These are phyloP conservation scores for Chaetomiaceae sp. DNA, from an alignment of 2,329 filamentous ascomycete species.

Conservation along the genomic window DNA sequence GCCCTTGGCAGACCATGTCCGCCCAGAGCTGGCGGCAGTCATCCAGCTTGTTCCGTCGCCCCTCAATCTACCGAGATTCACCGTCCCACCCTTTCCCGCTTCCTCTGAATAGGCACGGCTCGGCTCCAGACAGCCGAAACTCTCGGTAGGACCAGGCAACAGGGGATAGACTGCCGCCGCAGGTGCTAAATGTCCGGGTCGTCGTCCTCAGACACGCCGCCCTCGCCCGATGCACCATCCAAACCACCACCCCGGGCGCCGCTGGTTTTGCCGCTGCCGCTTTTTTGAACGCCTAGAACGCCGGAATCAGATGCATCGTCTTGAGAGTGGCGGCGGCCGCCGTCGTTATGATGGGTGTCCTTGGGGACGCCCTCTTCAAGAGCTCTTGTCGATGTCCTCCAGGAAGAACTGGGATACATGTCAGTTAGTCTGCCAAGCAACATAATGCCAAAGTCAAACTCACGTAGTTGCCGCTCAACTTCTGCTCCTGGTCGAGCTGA, in stretches of 20 bases:
- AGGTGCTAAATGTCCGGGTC: conserved; percentile 59
- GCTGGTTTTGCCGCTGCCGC: conserved; percentile 23
- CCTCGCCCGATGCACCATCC: conserved; percentile 38
- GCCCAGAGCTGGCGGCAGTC: conserved; percentile 46
- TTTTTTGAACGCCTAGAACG: conserved; percentile 51
- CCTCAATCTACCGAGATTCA: conserved; percentile 46
- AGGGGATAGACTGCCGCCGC: conserved; percentile 63
- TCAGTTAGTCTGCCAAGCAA: background rate
- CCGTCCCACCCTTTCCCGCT: background rate
- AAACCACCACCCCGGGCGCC: conserved; percentile 31
- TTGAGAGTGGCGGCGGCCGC: conserved; percentile 31
- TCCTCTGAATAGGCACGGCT: background rate
- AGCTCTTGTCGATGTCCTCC: conserved; percentile 64
- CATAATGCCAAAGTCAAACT: conserved; percentile 35
- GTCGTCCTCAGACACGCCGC: conserved; percentile 58
- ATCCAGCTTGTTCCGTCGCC: conserved; percentile 60
- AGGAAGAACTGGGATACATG: conserved; percentile 72
- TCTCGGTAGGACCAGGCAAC: conserved; percentile 56
- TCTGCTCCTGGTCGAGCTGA: conserved; percentile 97
- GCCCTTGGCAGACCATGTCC: background rate
- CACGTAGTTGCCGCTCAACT: conserved; percentile 85
- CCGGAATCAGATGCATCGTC: conserved; percentile 40
- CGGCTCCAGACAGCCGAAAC: background rate
- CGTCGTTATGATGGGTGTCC: conserved; percentile 34
- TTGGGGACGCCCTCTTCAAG: conserved; percentile 59